Evolutionary conservation across 163 green algal species (phyloP), one percentile per base, ranked within the genome.

Genomic region (Volvox carteri): DNA sequence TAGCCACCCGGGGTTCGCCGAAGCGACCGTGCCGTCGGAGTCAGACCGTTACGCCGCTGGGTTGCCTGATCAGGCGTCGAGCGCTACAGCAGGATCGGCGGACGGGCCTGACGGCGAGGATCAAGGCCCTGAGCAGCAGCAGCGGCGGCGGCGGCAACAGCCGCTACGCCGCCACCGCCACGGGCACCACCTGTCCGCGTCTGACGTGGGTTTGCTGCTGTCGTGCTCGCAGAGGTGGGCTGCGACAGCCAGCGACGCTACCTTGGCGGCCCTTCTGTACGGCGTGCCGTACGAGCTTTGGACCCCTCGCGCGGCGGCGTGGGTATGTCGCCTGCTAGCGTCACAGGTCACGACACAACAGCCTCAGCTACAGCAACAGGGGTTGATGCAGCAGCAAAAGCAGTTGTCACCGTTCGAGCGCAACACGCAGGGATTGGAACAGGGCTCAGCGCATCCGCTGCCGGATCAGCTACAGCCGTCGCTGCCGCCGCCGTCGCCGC

Each of bases 181-280:
- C 19, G 23, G 44, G 0, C 75, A 84, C 50, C 25, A 23, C 4
- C 79, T 86, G n/a, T 52, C 42, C 6, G 79, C 8, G 8, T 37
- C 11, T 19, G 81, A 87, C 11, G 81, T 79, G 46, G 65, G 35
- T 19, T 23, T 72, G 67, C 81, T 87, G 81, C 81, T 87, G 33
- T 33, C 46, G 21, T 79, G 65, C 46, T 80, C 81, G 12, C 65
- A 77, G 21, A 14, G 44, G 9, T 87, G 81, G 81, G 67, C n/a
- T 0, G 81, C 81, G 8, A 68, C 46, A 0, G n/a, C 81, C 7
- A 87, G 81, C 65, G 67, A 79, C 35, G 30, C 81, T 1, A 87
- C 81, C 30, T 46, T 87, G 81, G 23, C 30, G 46, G 81, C 46
- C 21, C 65, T 87, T 23, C 48, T 87, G 65, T 56, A 58, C 46